A percentile compares a stretch with the other conserved stretches of the same genome.
These are phyloP conservation scores for Phytophthora sp. DNA, from an alignment of 352 stramenopile genomes.

Conservation along the genomic window DNA sequence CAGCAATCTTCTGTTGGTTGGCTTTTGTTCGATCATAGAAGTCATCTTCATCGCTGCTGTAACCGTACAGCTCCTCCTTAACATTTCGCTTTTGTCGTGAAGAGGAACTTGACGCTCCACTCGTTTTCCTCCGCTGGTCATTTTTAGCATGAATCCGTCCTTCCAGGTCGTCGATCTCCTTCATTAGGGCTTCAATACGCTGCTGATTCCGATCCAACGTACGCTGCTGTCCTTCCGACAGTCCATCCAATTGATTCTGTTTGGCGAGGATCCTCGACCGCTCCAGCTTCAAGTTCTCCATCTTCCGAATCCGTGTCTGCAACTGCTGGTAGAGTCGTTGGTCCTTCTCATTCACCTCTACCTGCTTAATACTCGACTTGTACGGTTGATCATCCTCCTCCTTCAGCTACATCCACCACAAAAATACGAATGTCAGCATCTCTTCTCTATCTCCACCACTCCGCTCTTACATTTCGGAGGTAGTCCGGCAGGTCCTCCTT, in stretches of 20 bases:
- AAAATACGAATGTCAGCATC: neutral
- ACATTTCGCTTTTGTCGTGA: constrained; percentile 25
- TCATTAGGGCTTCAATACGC: constrained; percentile 58
- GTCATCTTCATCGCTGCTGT: constrained; percentile 80
- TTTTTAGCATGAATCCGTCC: constrained; percentile 59
- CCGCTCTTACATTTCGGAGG: constrained; percentile 56
- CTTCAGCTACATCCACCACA: constrained; percentile 43
- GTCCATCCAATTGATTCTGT: constrained; percentile 60
- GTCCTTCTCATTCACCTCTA: constrained; percentile 71
- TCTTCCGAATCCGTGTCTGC: constrained; percentile 80
- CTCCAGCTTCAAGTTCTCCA: constrained; percentile 81
- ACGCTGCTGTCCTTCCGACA: constrained; percentile 69
- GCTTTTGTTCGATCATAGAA: constrained; percentile 80
- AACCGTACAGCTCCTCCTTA: constrained; percentile 48
- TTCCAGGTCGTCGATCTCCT: constrained; percentile 75
- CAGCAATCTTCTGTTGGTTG: constrained; percentile 56
- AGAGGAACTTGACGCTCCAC: neutral
- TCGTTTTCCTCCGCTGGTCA: constrained; percentile 48
- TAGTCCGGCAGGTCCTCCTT: constrained; percentile 71
- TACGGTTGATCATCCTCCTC: constrained; percentile 58
- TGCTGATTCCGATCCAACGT: constrained; percentile 67
- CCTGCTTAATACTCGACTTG: constrained; percentile 52
- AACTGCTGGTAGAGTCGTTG: constrained; percentile 81
- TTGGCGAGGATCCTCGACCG: constrained; percentile 74
- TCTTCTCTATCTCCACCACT: neutral